Evolutionary conservation across 306 rosid species (phyloP), one percentile per base, ranked within the genome.

Genomic region (Prunus dulcis): DNA sequence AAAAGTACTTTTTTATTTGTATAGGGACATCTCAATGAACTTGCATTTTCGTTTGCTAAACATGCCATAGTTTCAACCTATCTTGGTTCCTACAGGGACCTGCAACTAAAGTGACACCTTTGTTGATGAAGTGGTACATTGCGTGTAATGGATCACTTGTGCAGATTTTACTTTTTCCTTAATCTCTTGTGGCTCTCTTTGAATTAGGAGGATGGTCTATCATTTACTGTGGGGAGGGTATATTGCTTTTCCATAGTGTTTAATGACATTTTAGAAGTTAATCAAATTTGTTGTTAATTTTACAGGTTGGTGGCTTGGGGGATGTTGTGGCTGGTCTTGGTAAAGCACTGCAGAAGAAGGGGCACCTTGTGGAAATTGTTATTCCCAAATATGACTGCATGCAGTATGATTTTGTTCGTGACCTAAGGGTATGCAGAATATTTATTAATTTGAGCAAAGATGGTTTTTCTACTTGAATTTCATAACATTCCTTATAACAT

Each of bases 291-390:
- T 64, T 70, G 61, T 73, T 80, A 67, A 74, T 67, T 64, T 81
- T 57, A 82, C 82, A 95, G 99, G 99, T 95, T 79, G 99, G 99
- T 72, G 99, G 97, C 80, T 83, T 95, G 89, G 99, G 93, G 27
- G 99, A 95, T 78, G 99, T 95, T 73, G 80, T 95, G 79, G 68
- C 90, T 72, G 96, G 99, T 85, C 93, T 95, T 62, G 60, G 96
- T 78, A 95, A 92, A 91, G 91, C 97, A 69, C 81, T 95, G 84
- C 97, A 90, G 83, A 92, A 84, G 84, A 95, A 80, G 78, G 99
- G 99, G 77, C 97, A 92, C 86, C 97, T 92, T 79, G 92, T 95
- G 74, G 99, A 95, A 89, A 82, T 95, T 82, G 75, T 95, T 73
- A 89, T 95, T 85, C 97, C 99, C 81, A 95, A 95, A 84, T 95